Evolutionary conservation across 495 filamentous ascomycete species (phyloP), one percentile per base, ranked within the genome.

Genomic region (Bryoglossum gracile): DNA sequence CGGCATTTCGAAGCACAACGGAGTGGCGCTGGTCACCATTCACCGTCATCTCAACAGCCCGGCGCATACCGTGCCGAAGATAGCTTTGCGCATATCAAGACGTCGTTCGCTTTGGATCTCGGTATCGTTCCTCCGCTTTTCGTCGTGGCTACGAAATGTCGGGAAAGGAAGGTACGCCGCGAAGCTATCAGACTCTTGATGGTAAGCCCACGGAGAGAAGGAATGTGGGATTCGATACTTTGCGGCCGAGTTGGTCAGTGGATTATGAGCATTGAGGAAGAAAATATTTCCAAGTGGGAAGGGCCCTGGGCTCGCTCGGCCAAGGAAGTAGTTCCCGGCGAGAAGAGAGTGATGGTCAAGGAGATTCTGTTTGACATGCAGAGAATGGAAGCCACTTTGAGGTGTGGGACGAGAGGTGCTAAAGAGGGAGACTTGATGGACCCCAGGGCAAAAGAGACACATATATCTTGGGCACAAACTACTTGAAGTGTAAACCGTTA

Each of bases 331-430:
- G 36, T 59, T 32, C 36, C 37, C 13, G 71, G 70, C 18, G 70
- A 74, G 25, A 71, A 62, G 58, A 68, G 74, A 6, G 70, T 76
- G 39, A 76, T 76, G 72, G 71, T 78, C 23, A 63, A 69, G 46
- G 68, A 71, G 17, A 73, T 76, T 49, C 60, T 76, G 55, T 76
- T 78, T 46, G 68, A 76, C 40, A 57, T 78, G 43, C 70, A 70
- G 21, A 62, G 68, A 54, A 62, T 68, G 22, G 66, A 65, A 23
- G 74, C 74, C 8, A 58, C 61, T 0, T 60, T 78, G 4, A 60
- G 72, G 52, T 71, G 74, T 18, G 74, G 73, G 28, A 72, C 72
- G 22, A 59, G 74, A 43, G 70, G 69, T n/a, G 54, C 73, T n/a
- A 65, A 60, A 13, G 67, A 63, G 6, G 71, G 70, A 5, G 66